These are phyloP conservation scores for Brasenia schreberi DNA, from an alignment of 164 flowering plant species.

Conservation along the genomic window DNA sequence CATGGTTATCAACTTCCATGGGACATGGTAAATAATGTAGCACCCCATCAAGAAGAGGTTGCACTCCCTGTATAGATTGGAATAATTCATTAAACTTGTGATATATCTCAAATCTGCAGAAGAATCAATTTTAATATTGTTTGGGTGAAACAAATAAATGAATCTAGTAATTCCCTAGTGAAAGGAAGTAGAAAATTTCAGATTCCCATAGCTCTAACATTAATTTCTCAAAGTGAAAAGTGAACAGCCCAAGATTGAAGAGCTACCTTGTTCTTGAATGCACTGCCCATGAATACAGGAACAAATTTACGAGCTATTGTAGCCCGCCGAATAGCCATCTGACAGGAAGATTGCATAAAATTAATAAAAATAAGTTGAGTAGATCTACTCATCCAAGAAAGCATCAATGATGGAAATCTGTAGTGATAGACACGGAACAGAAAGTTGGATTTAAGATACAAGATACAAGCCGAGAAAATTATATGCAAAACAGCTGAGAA, in stretches of 20 bases:
- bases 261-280: constrained; percentile 96
- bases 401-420: not conserved
- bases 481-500: not conserved
- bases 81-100: too few relatives aligned
- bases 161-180: not conserved
- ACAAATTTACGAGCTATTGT: constrained; percentile 79
- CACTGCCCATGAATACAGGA: constrained; percentile 99
- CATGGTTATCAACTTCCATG: constrained; percentile 75
- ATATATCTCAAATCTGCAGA: not conserved
- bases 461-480: not conserved
- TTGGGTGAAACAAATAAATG: not conserved
- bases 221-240: not conserved
- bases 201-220: too few relatives aligned
- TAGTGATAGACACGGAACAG: not conserved
- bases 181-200: not conserved
- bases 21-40: constrained; percentile 88
- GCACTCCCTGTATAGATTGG: constrained; percentile 63
- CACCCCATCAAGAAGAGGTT: constrained; percentile 92
- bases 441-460: not conserved
- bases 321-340: constrained; percentile 95
- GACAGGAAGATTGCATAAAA: constrained; percentile 5
- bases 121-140: not conserved
- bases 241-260: not conserved
- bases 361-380: not conserved
- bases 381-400: not conserved